Evolutionary conservation across 768 basidiomycete genomes (phyloP).

Genomic region (Lactarius hengduanensis): DNA sequence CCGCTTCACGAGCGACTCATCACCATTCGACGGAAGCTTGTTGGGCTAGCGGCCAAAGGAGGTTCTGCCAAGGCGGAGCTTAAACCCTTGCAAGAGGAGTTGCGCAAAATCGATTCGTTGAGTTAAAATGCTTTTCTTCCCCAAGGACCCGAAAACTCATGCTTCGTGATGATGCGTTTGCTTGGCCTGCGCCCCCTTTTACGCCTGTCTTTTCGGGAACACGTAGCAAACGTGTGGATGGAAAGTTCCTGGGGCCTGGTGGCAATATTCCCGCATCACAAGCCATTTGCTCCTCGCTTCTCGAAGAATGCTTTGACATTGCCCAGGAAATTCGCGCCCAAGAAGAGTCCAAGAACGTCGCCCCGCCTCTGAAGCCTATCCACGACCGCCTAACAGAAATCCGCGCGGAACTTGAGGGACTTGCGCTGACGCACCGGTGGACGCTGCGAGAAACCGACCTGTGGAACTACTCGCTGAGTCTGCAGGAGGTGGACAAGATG

Average conservation of each 20-base stretch:
- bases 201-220: conserved; percentile 27
- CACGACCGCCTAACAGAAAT: conserved; percentile 89
- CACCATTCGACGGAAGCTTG: conserved; percentile 83
- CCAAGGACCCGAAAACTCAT: conserved; percentile 6
- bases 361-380: conserved; percentile 83
- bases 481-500: conserved; percentile 98
- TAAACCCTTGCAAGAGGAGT: conserved; percentile 87
- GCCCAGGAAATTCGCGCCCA: conserved; percentile 92
- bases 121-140: conserved; percentile 43
- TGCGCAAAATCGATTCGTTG: conserved; percentile 95
- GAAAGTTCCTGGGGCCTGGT: conserved; percentile 90
- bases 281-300: conserved; percentile 83
- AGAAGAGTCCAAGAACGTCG: conserved; percentile 86
- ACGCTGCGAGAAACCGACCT: conserved; percentile 91
- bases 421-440: conserved; percentile 96
- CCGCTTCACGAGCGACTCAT: conserved; percentile 91
- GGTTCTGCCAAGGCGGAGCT: conserved; percentile 83
- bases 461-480: conserved; percentile 88
- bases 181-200: conserved; percentile 18
- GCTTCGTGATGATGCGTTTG: conserved; percentile 3
- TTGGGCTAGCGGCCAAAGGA: conserved; percentile 83
- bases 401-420: conserved; percentile 82
- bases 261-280: conserved; percentile 90
- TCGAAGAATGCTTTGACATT: conserved; percentile 97
- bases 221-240: conserved; percentile 84